Percentiles rank a stretch among this genome's conserved stretches.
phyloP scores from a whole-genome alignment of 2,329 filamentous ascomycete species.

The Immersiporthe knoxdaviesiana region DNA sequence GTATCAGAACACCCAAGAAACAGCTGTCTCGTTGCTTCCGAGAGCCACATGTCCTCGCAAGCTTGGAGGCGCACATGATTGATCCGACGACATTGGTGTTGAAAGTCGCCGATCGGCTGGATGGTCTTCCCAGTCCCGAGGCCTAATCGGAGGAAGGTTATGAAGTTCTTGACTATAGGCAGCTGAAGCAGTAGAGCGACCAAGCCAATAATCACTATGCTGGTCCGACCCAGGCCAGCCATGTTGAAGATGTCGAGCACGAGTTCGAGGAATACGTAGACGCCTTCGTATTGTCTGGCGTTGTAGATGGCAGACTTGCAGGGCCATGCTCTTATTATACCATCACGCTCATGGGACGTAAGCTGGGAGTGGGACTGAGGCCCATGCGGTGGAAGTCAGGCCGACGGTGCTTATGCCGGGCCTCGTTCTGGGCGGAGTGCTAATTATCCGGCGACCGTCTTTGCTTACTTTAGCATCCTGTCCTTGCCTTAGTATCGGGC shows the following conservation, averaged over 20 bases:
- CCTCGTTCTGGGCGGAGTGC: too few species aligned
- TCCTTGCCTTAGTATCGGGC: too few species aligned
- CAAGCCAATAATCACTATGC: conserved; percentile 9
- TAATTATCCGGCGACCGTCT: too few species aligned
- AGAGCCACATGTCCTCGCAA: conserved; percentile 42
- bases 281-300: background rate
- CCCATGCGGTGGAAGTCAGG: background rate
- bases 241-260: background rate
- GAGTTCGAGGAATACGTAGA: too few species aligned
- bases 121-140: conserved; percentile 34
- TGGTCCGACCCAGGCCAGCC: background rate
- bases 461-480: too few species aligned
- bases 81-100: conserved; percentile 38
- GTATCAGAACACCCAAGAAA: conserved; percentile 39
- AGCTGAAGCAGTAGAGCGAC: conserved; percentile 14
- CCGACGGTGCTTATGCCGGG: background rate
- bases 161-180: background rate
- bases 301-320: background rate
- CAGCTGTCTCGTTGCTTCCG: conserved; percentile 36
- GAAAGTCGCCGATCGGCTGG: conserved; percentile 37
- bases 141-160: conserved; percentile 30
- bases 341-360: background rate
- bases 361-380: background rate
- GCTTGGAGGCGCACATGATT: conserved; percentile 35
- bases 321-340: background rate